These are phyloP conservation scores for Selaginella moellendorffii DNA, from an alignment of 75 land plant genomes.

Conservation along the genomic window DNA sequence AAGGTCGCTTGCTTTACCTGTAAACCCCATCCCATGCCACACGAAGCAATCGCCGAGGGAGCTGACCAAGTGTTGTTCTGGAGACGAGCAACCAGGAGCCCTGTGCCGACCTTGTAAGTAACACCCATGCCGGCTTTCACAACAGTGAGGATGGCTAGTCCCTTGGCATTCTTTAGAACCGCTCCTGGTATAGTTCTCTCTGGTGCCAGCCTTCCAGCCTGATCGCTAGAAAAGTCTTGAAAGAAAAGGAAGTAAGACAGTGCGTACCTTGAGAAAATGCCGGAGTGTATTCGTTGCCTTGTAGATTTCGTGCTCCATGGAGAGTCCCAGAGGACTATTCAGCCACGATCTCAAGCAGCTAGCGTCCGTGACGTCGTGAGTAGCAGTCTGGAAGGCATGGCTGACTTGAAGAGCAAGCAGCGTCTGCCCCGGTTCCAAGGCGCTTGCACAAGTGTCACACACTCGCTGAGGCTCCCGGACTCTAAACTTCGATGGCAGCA, in stretches of 20 bases:
- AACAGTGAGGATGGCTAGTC: constrained; percentile 67
- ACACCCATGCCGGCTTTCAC: constrained; percentile 52
- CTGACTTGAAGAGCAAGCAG: constrained; percentile 43
- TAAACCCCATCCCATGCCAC: constrained; percentile 80
- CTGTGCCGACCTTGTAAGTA: constrained; percentile 76
- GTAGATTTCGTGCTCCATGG: constrained; percentile 82
- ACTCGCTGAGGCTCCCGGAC: constrained; percentile 69
- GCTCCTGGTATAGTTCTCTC: constrained; percentile 61
- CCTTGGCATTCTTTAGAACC: constrained; percentile 53
- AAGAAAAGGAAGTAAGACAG: background rate
- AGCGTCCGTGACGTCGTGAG: constrained; percentile 78
- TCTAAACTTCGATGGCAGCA: constrained; percentile 68
- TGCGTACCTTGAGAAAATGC: constrained; percentile 44
- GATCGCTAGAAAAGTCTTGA: background rate
- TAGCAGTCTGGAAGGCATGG: constrained; percentile 62
- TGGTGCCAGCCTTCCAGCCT: constrained; percentile 32
- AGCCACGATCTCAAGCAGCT: constrained; percentile 66
- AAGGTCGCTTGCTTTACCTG: no score
- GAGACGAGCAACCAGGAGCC: constrained; percentile 54
- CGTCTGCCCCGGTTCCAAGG: constrained; percentile 60
- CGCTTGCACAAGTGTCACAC: constrained; percentile 69
- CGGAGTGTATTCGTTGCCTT: constrained; percentile 53
- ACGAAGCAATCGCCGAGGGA: constrained; percentile 60
- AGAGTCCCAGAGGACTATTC: constrained; percentile 60
- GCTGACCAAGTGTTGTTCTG: constrained; percentile 79